Base-by-base conservation (phyloP, 179 eudicot genomes). In the Patellifolia procumbens region DNA sequence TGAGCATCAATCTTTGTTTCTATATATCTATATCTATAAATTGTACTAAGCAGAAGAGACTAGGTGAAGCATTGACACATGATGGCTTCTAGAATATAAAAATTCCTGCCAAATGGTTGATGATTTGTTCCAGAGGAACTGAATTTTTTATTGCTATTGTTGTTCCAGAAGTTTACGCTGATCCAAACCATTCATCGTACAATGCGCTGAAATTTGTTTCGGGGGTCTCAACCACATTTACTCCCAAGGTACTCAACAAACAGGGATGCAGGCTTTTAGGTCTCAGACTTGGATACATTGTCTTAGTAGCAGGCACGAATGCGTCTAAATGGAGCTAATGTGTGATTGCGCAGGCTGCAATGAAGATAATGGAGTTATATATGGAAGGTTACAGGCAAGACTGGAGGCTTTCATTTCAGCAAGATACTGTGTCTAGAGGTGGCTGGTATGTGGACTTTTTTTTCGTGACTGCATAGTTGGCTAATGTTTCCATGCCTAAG, bases 301-400 rank as follows among this genome's bases (percentile, higher is more conserved):
- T 31, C 32, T 34, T 56, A 45, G 46, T 13, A 49, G 66, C 67
- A 81, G 49, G n/a, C 43, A 39, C 6, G 29, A 31, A 58, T 31
- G 35, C 72, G 29, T 52, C 67, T 76, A 55, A 26, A 11, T 28
- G 74, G 67, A 32, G 49, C 4, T 60, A 19, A 8, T 16, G 55
- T 70, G n/a, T 64, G 49, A 58, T 32, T 56, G 61, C 82, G 79
- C 82, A 94, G 99, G 94, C 99, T 73, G 99, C 93, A 65, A 73
- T 95, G 89, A 95, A 95, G 87, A 93, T 95, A 55, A 89, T 95
- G 78, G 89, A 95, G 85, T 82, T 85, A 66, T 92, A 92, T 80
- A 87, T 91, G 90, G 95, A 95, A 80, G 99, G 99, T 61, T 92
- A 95, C 80, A 85, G 97, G 77, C 99, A 93, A 73, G 99, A 95